phyloP scores from a whole-genome alignment of 2,329 filamentous ascomycete genomes.

The Geosmithia flava region DNA sequence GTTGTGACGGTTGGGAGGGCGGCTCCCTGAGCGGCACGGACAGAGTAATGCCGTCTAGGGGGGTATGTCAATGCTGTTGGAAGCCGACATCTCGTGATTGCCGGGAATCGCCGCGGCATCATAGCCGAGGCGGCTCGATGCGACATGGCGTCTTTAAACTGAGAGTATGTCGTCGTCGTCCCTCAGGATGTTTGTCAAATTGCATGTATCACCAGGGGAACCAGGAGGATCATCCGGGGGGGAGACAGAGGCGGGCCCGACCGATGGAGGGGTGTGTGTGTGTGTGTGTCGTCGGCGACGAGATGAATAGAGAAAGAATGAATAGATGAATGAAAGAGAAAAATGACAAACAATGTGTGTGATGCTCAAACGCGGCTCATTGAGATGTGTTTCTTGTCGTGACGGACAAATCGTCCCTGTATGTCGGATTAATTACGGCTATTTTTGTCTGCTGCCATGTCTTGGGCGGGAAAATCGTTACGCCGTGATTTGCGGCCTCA shows the following conservation, averaged over 20 bases:
- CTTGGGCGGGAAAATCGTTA: background rate
- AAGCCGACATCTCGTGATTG: background rate
- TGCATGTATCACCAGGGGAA: background rate
- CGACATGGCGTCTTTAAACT: background rate
- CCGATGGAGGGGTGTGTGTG: too few relatives aligned
- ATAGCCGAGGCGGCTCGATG: background rate
- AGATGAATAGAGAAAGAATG: background rate
- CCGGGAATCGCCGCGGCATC: background rate
- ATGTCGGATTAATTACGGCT: background rate
- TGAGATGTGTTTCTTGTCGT: background rate
- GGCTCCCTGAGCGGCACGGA: slow-evolving; percentile 11
- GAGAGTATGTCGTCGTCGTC: background rate
- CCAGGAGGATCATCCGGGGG: too few relatives aligned
- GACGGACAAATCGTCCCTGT: background rate
- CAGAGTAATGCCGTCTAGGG: slow-evolving; percentile 16
- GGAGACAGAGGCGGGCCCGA: too few relatives aligned
- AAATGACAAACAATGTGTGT: background rate
- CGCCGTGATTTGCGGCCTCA: background rate
- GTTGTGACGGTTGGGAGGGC: slow-evolving; percentile 23
- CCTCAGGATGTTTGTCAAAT: background rate
- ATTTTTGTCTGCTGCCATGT: background rate
- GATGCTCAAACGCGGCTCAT: background rate
- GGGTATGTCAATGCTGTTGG: slow-evolving; percentile 1
- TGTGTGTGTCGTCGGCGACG: too few relatives aligned
- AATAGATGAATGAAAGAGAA: background rate